These are phyloP conservation scores for Hygrophila difformis DNA, from an alignment of 257 asterid genomes.

Conservation along the genomic window DNA sequence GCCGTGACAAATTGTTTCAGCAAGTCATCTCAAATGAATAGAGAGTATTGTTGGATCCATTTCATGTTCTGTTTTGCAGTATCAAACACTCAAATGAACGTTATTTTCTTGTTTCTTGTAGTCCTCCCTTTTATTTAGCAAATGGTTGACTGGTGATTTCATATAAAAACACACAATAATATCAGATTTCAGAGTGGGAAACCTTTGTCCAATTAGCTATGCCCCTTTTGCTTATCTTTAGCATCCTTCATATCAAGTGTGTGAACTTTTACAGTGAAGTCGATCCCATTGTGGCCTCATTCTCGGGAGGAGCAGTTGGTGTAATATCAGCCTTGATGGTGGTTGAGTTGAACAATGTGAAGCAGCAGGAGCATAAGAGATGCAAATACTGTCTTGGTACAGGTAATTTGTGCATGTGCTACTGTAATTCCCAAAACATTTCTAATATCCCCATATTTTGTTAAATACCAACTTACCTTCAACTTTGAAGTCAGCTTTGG, in stretches of 20 bases:
- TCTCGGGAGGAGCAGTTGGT: conserved; percentile 97
- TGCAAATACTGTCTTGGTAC: conserved; percentile 98
- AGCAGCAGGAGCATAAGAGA: conserved; percentile 92
- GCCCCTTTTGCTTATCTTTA: no score
- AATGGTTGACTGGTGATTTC: not conserved
- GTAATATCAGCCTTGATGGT: conserved; percentile 96
- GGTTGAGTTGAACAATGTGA: conserved; percentile 94
- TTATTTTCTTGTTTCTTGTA: not conserved
- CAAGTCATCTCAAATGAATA: not conserved
- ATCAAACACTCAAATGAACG: not conserved
- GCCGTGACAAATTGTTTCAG: not conserved
- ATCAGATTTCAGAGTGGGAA: not conserved
- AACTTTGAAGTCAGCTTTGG: no score
- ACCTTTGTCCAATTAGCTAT: no score
- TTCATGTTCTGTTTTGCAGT: not conserved
- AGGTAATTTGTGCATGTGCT: conserved; percentile 33
- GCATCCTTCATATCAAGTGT: not conserved
- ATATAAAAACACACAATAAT: not conserved
- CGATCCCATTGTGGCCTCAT: conserved; percentile 96
- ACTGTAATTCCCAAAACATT: no score
- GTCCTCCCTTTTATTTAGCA: not conserved
- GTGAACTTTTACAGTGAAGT: conserved; percentile 50
- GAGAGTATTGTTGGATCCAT: not conserved
- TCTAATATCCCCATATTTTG: no score
- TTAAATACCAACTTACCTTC: no score